phyloP scores from a whole-genome alignment of 768 basidiomycete species.

The Candolleomyces aberdarensis region DNA sequence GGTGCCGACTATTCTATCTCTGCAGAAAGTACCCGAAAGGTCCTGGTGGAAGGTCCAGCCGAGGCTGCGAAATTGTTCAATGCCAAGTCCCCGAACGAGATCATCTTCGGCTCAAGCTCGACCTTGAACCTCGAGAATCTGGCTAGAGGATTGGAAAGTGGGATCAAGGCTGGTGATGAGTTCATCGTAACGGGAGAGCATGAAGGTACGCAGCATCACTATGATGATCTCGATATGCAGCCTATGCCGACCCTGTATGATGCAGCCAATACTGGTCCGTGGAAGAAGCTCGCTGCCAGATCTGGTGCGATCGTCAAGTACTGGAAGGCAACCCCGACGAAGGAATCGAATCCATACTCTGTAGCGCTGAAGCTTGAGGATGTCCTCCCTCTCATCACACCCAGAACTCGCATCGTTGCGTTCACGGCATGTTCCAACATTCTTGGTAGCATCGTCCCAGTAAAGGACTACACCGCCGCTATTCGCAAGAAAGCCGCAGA shows the following conservation, averaged over 20 bases:
- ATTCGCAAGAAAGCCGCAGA: conserved; percentile 48
- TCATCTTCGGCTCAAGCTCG: conserved; percentile 65
- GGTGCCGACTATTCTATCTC: conserved; percentile 68
- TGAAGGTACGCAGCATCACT: conserved; percentile 47
- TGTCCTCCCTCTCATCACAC: conserved; percentile 58
- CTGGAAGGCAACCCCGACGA: conserved; percentile 52
- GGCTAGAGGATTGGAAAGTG: conserved; percentile 54
- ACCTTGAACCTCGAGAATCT: conserved; percentile 71
- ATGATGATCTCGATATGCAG: too few relatives aligned
- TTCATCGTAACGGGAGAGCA: conserved; percentile 80
- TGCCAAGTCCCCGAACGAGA: conserved; percentile 57
- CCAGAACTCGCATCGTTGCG: conserved; percentile 68
- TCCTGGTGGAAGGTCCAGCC: conserved; percentile 46
- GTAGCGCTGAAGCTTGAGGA: conserved; percentile 50
- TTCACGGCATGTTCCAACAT: conserved; percentile 77
- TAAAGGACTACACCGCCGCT: conserved; percentile 53
- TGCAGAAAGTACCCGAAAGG: conserved; percentile 43
- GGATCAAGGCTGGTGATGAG: conserved; percentile 61
- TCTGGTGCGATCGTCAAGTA: conserved; percentile 51
- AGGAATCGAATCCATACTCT: conserved; percentile 63
- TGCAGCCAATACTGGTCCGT: conserved; percentile 65
- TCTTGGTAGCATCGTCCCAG: conserved; percentile 61
- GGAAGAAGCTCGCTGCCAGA: conserved; percentile 70
- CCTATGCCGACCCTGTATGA: neutral
- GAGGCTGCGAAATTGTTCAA: conserved; percentile 62